Base-by-base conservation (phyloP, 1,284 basidiomycete genomes). In the Tremellales sp. region DNA sequence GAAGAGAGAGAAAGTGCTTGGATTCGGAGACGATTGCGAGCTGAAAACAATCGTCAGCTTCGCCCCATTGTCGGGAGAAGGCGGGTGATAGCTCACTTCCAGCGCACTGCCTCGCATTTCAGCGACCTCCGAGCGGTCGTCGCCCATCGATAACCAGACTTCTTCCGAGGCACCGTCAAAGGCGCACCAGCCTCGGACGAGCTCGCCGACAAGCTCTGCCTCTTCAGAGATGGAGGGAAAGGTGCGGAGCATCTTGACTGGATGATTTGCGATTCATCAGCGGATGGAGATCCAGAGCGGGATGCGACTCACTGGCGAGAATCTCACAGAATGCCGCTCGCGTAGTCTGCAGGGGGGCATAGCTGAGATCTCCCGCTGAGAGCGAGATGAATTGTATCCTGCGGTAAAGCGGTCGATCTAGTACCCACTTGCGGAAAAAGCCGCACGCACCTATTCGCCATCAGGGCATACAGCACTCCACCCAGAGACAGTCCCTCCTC, bases 11-110 rank as follows among this genome's bases (percentile, higher is more conserved):
- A 59, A 93, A 89, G 21, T 77, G 76, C 65, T 90, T 92, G 5
- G 87, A 79, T 45, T 80, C 76, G 0, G 88, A 88, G 12, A 84
- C 81, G 58, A 93, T 87, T 5, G 88, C 87, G 77, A 92, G 83
- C 86, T 93, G 65, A 3, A 56, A 16, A 10, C 41, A 33, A 29
- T 2, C 26, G 10, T 49, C 41, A 45, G 42, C 31, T 19, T 13
- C 19, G 18, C 35, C 14, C 19, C 16, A 24, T n/a, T 22, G 21
- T 22, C 19, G 12, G 5, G 9, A 7, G 6, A 29, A 14, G 36
- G 12, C 8, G 24, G 35, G 14, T 28, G 39, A 16, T 72, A 39
- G 24, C 79, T 45, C 47, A 87, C 87, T 78, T 90, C 87, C 4
- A 92, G 77, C 1, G 87, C 86, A 61, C 81, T 87, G 18, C 64